phyloP scores from a whole-genome alignment of 2,329 filamentous ascomycete species.

The Aurifilum marmelostoma region DNA sequence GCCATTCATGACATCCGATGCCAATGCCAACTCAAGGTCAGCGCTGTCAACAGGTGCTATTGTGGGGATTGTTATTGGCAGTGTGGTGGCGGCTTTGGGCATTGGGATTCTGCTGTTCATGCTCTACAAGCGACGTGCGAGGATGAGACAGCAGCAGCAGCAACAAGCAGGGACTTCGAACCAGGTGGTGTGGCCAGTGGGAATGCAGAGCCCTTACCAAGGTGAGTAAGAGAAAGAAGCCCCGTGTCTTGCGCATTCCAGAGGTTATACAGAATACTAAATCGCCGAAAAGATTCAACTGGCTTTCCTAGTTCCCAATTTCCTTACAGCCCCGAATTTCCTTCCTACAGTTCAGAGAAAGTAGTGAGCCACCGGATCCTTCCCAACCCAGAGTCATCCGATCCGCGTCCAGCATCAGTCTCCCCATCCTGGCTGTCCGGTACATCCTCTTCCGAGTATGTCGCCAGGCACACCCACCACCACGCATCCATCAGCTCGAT shows the following conservation, averaged over 20 bases:
- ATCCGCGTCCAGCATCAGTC: constrained; percentile 14
- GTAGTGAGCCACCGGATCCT: background rate
- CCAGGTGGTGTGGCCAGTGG: background rate
- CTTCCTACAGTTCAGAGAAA: constrained; percentile 13
- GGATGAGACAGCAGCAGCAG: background rate
- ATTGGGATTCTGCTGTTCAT: constrained; percentile 9
- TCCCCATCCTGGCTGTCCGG: constrained; percentile 22
- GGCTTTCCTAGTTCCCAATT: constrained; percentile 8
- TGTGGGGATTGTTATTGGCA: constrained; percentile 30
- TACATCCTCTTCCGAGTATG: background rate
- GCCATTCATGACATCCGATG: constrained; percentile 30
- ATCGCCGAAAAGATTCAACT: background rate
- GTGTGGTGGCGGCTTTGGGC: constrained; percentile 21
- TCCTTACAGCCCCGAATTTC: background rate
- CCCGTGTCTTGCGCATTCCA: too few relatives aligned
- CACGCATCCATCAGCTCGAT: constrained; percentile 22
- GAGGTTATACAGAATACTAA: too few relatives aligned
- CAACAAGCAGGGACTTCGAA: background rate
- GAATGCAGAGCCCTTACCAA: constrained; percentile 26
- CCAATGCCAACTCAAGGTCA: background rate
- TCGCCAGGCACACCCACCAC: background rate
- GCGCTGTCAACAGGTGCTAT: constrained; percentile 29
- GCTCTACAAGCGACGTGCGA: constrained; percentile 5
- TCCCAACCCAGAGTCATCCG: background rate
- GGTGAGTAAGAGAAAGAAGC: background rate